Evolutionary conservation across 345 rosid species (phyloP), one percentile per base, ranked within the genome.

Genomic region (Schrenkiella parvula): DNA sequence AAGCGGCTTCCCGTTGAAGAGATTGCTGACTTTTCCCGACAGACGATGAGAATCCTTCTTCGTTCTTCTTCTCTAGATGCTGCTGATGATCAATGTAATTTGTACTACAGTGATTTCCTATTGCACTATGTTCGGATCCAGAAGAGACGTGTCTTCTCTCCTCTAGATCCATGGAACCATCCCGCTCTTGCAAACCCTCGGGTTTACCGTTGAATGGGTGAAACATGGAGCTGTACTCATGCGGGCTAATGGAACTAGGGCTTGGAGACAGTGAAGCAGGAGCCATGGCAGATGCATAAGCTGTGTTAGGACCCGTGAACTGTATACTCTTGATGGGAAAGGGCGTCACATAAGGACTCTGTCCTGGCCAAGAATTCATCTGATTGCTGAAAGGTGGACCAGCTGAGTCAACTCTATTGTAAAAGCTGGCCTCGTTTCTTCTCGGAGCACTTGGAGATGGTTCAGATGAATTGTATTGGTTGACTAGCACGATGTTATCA

Each of bases 1-100:
- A 79, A 71, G 98, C 99, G 2, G 92, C 98, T 85, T 91, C 96
- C 63, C 99, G 87, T 80, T 83, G 89, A 13, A 71, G 73, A 37
- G 96, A 84, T 10, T 81, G 82, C 37, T 76, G 82, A 0, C 76
- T 47, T 79, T 74, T 83, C 62, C 83, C 84, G 2, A 63, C 69
- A 7, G 78, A 78, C 8, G 75, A 52, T 5, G 72, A 71, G 8
- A 65, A 51, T 68, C 77, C 81, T 1, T 82, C 90, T 23, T 84
- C 87, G 9, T 75, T 85, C 68, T 70, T 88, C 70, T 85, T 78
- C 75, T 85, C 96, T 29, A 29, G 4, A 9, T 46, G 50, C 50
- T 12, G 74, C 68, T 59, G 84, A 70, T 79, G 79, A 52, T 38
- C 78, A 29, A 82, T 90, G 77, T 84, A 47, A 25, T 42, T 61